These are phyloP conservation scores for Arthrocladium fulminans DNA, from an alignment of 2,329 filamentous ascomycete species.

Conservation along the genomic window DNA sequence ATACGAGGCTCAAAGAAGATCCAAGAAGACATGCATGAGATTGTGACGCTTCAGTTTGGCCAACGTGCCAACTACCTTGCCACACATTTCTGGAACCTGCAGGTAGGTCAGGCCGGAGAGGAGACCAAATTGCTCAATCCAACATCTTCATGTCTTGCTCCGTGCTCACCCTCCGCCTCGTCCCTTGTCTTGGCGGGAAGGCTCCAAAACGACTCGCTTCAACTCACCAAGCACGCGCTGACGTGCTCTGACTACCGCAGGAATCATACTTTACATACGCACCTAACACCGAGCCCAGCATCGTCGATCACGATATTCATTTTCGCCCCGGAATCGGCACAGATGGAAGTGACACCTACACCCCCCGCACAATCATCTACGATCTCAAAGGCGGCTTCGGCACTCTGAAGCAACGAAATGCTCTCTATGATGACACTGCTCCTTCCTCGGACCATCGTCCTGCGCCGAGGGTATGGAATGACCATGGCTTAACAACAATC, in stretches of 20 bases:
- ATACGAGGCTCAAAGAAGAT: too few relatives aligned
- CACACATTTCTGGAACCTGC: conserved; percentile 96
- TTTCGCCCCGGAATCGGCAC: conserved; percentile 75
- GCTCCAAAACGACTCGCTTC: neutral
- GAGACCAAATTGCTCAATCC: too few relatives aligned
- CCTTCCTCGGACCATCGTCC: conserved; percentile 31
- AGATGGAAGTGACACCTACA: conserved; percentile 83
- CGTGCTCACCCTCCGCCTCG: too few relatives aligned
- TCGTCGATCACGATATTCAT: conserved; percentile 75
- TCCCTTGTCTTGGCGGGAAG: too few relatives aligned
- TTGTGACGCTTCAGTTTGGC: conserved; percentile 87
- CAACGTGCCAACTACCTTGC: conserved; percentile 87
- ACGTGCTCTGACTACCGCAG: conserved; percentile 35
- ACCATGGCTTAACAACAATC: conserved; percentile 50
- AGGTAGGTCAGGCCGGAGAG: too few relatives aligned
- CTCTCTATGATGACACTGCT: conserved; percentile 61
- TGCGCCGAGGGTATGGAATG: conserved; percentile 31
- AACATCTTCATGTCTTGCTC: neutral
- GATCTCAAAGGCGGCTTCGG: conserved; percentile 93
- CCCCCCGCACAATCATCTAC: conserved; percentile 84
- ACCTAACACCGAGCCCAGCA: conserved; percentile 54
- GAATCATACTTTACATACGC: conserved; percentile 96
- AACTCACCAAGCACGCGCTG: neutral
- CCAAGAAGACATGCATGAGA: conserved; percentile 66
- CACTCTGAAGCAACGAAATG: conserved; percentile 75